A percentile compares a stretch with the other conserved stretches of the same genome.
Conservation (phyloP, 2,329 filamentous ascomycete genomes). For the Clonostachys rosea region DNA sequence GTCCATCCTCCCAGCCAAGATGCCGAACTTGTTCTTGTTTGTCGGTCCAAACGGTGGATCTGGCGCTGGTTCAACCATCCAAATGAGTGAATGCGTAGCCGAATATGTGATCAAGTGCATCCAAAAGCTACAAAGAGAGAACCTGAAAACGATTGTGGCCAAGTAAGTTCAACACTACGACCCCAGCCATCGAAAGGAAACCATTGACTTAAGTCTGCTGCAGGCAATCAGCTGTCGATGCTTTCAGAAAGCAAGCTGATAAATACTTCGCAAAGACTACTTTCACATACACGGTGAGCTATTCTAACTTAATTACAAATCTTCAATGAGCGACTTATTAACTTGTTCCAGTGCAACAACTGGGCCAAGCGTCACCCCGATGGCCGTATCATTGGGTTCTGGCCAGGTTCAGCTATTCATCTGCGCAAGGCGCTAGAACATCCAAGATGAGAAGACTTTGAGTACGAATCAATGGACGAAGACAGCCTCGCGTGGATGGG, state of each 20-base stretch:
- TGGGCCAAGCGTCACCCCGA: background rate
- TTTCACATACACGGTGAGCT: background rate
- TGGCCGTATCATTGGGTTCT: background rate
- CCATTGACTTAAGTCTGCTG: too few species aligned
- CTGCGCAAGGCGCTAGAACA: background rate
- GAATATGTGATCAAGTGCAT: conserved; percentile 43
- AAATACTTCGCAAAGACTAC: conserved; percentile 46
- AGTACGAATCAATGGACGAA: background rate
- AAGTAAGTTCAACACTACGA: conserved; percentile 7
- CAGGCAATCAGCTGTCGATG: conserved; percentile 7
- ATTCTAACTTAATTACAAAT: too few species aligned
- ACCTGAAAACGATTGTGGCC: conserved; percentile 32
- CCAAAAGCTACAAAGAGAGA: conserved; percentile 35
- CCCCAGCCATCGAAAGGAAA: too few species aligned
- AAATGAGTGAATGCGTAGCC: conserved; percentile 45
- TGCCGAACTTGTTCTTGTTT: conserved; percentile 31
- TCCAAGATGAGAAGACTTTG: background rate
- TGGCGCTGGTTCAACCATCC: conserved; percentile 39
- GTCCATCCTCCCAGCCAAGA: conserved; percentile 40
- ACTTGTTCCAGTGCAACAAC: background rate
- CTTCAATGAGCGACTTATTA: too few species aligned
- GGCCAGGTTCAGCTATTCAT: conserved; percentile 1
- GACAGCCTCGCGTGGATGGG: background rate
- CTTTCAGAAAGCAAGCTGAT: conserved; percentile 43
- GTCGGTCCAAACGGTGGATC: conserved; percentile 32